Evolutionary conservation across 208 protist genomes (phyloP).

Genomic region (Leishmania aethiopica): DNA sequence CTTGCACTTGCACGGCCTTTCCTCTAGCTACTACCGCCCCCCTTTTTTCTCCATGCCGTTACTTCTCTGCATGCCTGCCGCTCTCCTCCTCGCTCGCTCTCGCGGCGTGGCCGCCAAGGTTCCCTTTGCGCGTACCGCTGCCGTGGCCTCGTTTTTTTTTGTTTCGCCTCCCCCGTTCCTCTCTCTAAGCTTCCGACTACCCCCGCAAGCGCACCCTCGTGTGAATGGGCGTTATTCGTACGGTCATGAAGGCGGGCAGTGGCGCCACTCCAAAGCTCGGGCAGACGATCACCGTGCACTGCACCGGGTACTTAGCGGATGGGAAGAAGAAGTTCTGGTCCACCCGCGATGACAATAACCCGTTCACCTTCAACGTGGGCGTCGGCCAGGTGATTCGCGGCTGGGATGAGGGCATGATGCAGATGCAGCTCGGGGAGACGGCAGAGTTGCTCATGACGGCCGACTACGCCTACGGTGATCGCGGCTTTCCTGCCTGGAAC

Average conservation of each 20-base stretch:
- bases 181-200: conserved; percentile 14
- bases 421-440: conserved; percentile 86
- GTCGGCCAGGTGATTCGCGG: conserved; percentile 94
- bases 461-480: conserved; percentile 86
- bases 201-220: conserved; percentile 11
- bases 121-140: neutral
- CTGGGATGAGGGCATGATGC: conserved; percentile 94
- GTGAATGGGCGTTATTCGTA: conserved; percentile 76
- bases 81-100: neutral
- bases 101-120: neutral
- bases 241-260: conserved; percentile 63
- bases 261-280: conserved; percentile 64
- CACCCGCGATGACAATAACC: conserved; percentile 78
- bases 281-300: conserved; percentile 87
- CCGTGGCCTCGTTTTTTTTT: neutral
- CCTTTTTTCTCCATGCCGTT: neutral
- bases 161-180: neutral
- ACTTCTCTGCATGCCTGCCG: neutral
- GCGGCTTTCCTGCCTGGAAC: conserved; percentile 89
- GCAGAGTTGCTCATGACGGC: conserved; percentile 79
- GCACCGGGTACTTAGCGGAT: conserved; percentile 87
- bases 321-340: conserved; percentile 92
- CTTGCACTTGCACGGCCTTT: neutral
- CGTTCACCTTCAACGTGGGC: conserved; percentile 93
- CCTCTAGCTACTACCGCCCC: neutral